Evolutionary conservation across 495 filamentous ascomycete species (phyloP).

Genomic region (Tuber borchii): DNA sequence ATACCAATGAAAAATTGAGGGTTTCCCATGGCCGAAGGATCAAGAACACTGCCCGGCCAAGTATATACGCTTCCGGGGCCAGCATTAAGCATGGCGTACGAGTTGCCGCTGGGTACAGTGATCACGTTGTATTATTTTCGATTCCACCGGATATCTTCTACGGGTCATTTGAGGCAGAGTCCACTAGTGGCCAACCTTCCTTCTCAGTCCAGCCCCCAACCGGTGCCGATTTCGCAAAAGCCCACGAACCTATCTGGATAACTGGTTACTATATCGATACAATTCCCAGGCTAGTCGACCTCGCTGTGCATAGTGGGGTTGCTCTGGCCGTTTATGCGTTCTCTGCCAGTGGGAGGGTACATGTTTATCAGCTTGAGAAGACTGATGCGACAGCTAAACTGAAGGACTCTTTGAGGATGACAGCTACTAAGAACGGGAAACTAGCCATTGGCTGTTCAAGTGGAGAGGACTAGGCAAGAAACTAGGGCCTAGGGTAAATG

Average conservation of each 20-base stretch:
- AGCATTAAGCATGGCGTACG: constrained; percentile 58
- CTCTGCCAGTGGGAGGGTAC: constrained; percentile 40
- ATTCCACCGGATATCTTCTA: constrained; percentile 58
- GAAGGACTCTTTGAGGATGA: constrained; percentile 11
- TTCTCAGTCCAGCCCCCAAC: neutral
- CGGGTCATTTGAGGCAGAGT: constrained; percentile 25
- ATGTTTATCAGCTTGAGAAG: constrained; percentile 42
- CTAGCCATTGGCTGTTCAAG: constrained; percentile 4
- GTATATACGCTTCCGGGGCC: constrained; percentile 54
- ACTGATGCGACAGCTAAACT: constrained; percentile 19
- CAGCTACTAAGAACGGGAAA: constrained; percentile 24
- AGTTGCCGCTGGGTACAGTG: constrained; percentile 51
- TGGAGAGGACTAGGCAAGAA: neutral
- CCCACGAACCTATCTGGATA: constrained; percentile 41
- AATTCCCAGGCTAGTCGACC: constrained; percentile 42
- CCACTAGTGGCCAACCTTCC: constrained; percentile 30
- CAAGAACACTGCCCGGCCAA: constrained; percentile 37
- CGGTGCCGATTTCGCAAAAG: neutral
- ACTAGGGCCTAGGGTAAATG: neutral
- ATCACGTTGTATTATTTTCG: constrained; percentile 53
- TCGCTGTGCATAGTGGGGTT: constrained; percentile 44
- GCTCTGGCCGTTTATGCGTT: constrained; percentile 47
- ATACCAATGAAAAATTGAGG: constrained; percentile 8
- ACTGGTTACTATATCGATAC: constrained; percentile 44
- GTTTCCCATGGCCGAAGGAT: constrained; percentile 3